Evolutionary conservation across 2,329 filamentous ascomycete genomes (phyloP).

Genomic region (Onygenales sp.): DNA sequence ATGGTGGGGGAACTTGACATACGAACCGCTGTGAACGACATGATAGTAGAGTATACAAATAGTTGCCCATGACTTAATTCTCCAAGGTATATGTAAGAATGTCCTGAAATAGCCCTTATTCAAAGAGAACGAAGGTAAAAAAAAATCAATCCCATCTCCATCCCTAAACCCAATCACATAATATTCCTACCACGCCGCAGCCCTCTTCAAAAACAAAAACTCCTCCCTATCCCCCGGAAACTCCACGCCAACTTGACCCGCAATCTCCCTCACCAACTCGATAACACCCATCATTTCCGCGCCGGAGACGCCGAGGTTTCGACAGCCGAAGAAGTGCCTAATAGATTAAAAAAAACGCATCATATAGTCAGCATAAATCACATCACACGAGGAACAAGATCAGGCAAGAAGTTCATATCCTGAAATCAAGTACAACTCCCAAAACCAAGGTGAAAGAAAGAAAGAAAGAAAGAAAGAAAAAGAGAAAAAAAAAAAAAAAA

Average conservation of each 20-base stretch:
- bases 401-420: not conserved
- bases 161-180: too few species aligned
- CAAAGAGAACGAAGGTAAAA: too few species aligned
- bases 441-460: not conserved
- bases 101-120: too few species aligned
- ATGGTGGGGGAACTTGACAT: too few species aligned
- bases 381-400: not conserved
- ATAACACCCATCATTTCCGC: conserved; percentile 13
- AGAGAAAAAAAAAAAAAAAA: not conserved
- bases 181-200: not conserved
- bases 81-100: too few species aligned
- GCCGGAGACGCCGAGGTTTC: conserved; percentile 16
- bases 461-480: not conserved
- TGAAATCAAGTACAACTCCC: not conserved
- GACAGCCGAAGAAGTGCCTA: conserved; percentile 20
- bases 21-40: not conserved
- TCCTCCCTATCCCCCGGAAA: not conserved
- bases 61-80: too few species aligned
- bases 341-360: too few species aligned
- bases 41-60: too few species aligned
- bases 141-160: too few species aligned
- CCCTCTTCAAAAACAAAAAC: conserved; percentile 7
- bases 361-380: not conserved
- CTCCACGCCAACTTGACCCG: conserved; percentile 9
- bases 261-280: conserved; percentile 14